These are phyloP conservation scores for Zygoascus biomembranicola DNA, from an alignment of 805 yeast genomes.

Conservation along the genomic window DNA sequence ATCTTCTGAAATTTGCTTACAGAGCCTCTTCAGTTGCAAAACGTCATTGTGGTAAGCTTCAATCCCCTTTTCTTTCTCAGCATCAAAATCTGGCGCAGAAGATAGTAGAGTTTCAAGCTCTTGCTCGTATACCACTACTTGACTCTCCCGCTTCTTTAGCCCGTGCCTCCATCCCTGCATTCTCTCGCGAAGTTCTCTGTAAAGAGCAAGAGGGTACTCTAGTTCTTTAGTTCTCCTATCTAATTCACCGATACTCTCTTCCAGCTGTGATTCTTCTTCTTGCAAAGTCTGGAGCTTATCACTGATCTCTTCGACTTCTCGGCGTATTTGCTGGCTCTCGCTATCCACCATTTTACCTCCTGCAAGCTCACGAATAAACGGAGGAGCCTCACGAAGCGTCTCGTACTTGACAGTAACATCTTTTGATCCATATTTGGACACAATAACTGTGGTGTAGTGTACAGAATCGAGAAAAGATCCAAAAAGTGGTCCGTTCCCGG, in stretches of 20 bases:
- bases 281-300: background rate
- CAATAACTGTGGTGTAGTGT: constrained; percentile 39
- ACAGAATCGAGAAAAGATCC: constrained; percentile 54
- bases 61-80: constrained; percentile 16
- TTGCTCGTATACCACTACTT: constrained; percentile 12
- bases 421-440: constrained; percentile 57
- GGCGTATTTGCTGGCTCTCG: background rate
- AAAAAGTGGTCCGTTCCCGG: constrained; percentile 38
- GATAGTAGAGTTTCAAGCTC: background rate
- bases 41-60: constrained; percentile 3
- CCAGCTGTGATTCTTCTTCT: background rate
- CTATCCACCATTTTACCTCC: background rate
- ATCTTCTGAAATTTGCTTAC: background rate
- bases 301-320: background rate
- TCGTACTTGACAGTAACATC: constrained; percentile 37
- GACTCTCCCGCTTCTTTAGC: constrained; percentile 7
- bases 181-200: background rate
- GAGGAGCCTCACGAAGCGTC: background rate
- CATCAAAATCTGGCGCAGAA: background rate
- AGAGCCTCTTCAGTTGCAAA: background rate
- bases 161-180: constrained; percentile 1
- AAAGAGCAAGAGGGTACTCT: background rate
- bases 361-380: background rate
- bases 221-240: background rate
- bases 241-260: background rate